Evolutionary conservation across 306 rosid genomes (phyloP).

Genomic region (Sophora flavescens): DNA sequence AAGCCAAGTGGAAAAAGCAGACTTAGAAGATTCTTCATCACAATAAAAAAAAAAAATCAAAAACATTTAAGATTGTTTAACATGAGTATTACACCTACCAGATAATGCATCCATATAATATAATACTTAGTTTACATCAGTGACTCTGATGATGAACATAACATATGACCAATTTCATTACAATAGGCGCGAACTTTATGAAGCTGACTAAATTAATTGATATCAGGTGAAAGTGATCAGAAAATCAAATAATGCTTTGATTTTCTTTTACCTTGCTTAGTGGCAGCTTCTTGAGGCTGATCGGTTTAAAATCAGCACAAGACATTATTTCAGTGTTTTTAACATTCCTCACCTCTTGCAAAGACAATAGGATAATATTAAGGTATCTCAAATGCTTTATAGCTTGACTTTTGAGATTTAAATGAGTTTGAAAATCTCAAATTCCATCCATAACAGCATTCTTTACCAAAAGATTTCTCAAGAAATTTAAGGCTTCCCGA

Average conservation of each 20-base stretch:
- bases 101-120: constrained; percentile 7
- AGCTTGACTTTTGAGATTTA: not conserved
- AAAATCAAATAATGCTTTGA: not conserved
- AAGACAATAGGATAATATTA: not conserved
- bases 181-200: not conserved
- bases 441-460: not conserved
- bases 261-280: not conserved
- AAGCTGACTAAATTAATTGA: not conserved
- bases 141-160: not conserved
- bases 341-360: constrained; percentile 8
- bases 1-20: constrained; percentile 1
- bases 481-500: not conserved
- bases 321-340: not conserved
- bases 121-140: not conserved
- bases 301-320: not conserved
- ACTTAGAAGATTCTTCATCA: not conserved
- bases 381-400: not conserved
- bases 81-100: constrained; percentile 7
- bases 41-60: not conserved
- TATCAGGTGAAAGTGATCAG: not conserved
- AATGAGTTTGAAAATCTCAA: not conserved
- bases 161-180: not conserved
- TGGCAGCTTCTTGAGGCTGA: not conserved
- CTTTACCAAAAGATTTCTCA: constrained; percentile 14
- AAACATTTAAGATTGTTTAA: not conserved